Percentiles rank a stretch among this genome's conserved stretches.
These are phyloP conservation scores for Thelonectria olida DNA, from an alignment of 2,329 filamentous ascomycete species.

Conservation along the genomic window DNA sequence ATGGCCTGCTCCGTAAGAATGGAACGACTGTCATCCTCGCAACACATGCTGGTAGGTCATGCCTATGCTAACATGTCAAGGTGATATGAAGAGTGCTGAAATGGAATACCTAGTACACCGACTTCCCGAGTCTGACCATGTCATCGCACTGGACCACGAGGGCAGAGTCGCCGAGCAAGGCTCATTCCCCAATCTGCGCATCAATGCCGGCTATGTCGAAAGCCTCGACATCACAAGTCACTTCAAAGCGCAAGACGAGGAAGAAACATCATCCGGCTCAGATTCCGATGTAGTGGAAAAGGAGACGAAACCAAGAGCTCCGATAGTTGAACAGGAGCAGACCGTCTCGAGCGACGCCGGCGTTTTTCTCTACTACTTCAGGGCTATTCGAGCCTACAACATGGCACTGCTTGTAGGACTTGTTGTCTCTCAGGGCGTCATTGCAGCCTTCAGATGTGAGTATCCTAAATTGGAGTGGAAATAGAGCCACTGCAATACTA, in stretches of 20 bases:
- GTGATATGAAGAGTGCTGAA: not conserved
- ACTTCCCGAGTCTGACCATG: constrained; percentile 52
- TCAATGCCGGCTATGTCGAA: constrained; percentile 48
- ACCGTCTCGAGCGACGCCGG: constrained; percentile 33
- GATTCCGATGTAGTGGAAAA: not conserved
- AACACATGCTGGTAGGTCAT: constrained; percentile 44
- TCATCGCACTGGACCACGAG: constrained; percentile 52
- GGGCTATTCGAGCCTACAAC: constrained; percentile 32
- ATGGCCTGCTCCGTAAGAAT: constrained; percentile 47
- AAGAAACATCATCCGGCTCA: not conserved
- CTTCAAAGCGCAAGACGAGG: constrained; percentile 20
- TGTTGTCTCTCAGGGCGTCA: constrained; percentile 28
- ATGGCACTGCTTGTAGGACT: constrained; percentile 27
- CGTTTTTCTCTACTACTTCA: constrained; percentile 43
- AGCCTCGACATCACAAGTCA: constrained; percentile 45
- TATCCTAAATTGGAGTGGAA: too few relatives aligned
- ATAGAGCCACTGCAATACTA: too few relatives aligned
- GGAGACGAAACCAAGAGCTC: not conserved
- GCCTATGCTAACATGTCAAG: fast-evolving
- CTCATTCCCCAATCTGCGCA: constrained; percentile 48
- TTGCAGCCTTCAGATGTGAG: constrained; percentile 39
- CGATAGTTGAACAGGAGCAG: not conserved
- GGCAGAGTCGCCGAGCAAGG: constrained; percentile 54
- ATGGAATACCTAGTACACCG: constrained; percentile 33
- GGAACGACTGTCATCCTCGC: constrained; percentile 44